These are phyloP conservation scores for Tetrahymena elliotti DNA, from an alignment of 73 alveolate genomes.

Conservation along the genomic window DNA sequence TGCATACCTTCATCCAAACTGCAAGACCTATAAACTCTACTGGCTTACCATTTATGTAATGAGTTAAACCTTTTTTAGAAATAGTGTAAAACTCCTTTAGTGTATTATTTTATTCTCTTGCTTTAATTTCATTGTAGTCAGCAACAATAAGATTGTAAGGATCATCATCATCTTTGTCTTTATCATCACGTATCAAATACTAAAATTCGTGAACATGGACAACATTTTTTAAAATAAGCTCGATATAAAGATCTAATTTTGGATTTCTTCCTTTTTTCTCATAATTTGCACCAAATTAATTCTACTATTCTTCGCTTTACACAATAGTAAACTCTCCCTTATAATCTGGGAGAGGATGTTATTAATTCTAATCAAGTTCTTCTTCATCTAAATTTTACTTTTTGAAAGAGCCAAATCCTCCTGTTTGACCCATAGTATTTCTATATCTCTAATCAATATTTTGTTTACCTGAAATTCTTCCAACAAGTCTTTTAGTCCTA, in stretches of 20 bases:
- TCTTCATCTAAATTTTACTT: conserved; percentile 15
- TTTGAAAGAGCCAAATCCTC: conserved; percentile 17
- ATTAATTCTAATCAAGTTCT: conserved; percentile 31
- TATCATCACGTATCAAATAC: conserved; percentile 23
- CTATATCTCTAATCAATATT: conserved; percentile 26
- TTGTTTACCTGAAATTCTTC: conserved; percentile 23
- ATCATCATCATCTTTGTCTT: conserved; percentile 41
- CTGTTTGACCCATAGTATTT: conserved; percentile 23
- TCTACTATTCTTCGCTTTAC: neutral
- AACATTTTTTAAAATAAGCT: conserved; percentile 8
- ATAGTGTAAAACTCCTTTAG: conserved; percentile 59
- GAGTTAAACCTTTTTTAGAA: conserved; percentile 70
- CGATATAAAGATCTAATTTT: conserved; percentile 26
- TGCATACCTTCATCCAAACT: conserved; percentile 49
- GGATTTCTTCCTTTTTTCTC: conserved; percentile 20
- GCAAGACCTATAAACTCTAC: conserved; percentile 65
- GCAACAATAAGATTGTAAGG: conserved; percentile 36
- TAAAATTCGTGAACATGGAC: conserved; percentile 32
- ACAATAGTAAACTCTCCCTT: neutral
- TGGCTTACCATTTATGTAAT: conserved; percentile 71
- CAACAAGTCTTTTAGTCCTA: conserved; percentile 26
- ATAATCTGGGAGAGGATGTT: conserved; percentile 1
- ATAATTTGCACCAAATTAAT: neutral
- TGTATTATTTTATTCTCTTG: conserved; percentile 15
- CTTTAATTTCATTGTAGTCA: conserved; percentile 35